Conservation (phyloP, 2,329 filamentous ascomycete genomes). For the Atkinsonella hypoxylon region DNA sequence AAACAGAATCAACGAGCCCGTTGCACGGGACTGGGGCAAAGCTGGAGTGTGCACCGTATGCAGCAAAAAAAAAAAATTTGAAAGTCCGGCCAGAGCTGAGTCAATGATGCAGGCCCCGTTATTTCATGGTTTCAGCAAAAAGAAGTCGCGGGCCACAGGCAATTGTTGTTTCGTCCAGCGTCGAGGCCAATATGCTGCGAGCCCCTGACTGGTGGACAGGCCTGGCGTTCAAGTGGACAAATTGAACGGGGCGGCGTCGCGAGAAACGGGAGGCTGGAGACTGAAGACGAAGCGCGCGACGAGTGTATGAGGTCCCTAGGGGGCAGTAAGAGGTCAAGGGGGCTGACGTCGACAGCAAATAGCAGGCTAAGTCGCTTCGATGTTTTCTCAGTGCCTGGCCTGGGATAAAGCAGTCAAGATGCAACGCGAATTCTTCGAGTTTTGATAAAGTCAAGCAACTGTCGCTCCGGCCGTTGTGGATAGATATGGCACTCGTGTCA, state of each 20-base stretch:
- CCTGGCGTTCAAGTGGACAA: slow-evolving; percentile 9
- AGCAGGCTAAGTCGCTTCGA: neutral
- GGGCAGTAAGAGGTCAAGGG: neutral
- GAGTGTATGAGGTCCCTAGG: neutral
- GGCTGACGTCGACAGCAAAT: neutral
- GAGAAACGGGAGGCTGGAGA: neutral
- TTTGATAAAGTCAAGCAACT: neutral
- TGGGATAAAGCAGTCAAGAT: neutral
- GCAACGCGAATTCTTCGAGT: neutral
- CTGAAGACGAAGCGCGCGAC: neutral
- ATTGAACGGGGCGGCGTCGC: slow-evolving; percentile 7
- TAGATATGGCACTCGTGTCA: neutral
- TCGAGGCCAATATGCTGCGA: slow-evolving; percentile 12
- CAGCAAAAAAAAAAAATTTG: slow-evolving; percentile 7
- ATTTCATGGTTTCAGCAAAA: slow-evolving; percentile 31
- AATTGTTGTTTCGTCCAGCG: slow-evolving; percentile 21
- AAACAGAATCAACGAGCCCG: neutral
- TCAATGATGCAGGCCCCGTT: slow-evolving; percentile 24
- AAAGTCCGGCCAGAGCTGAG: slow-evolving; percentile 15
- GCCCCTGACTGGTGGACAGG: slow-evolving; percentile 10
- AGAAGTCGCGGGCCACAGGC: slow-evolving; percentile 14
- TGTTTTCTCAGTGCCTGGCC: neutral
- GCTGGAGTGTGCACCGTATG: slow-evolving; percentile 1
- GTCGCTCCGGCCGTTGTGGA: neutral
- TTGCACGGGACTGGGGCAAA: neutral